Conservation (phyloP, 768 basidiomycete genomes). For the Psilocybe subaeruginosa region DNA sequence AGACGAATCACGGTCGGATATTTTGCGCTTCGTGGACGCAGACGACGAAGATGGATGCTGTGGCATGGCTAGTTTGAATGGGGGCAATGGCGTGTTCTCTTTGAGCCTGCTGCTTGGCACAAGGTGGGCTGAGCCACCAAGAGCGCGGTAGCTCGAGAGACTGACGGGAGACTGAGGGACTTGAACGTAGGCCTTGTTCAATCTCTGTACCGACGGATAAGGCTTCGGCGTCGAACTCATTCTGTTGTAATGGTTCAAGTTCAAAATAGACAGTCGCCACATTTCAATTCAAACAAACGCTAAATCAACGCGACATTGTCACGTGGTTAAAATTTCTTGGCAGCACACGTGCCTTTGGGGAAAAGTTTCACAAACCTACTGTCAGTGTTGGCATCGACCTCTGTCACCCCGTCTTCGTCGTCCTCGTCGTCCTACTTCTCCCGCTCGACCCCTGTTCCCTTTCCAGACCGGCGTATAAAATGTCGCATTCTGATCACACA, state of each 20-base stretch:
- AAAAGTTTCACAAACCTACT: constrained; percentile 34
- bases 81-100: constrained; percentile 47
- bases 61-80: constrained; percentile 22
- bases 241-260: constrained; percentile 24
- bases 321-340: constrained; percentile 28
- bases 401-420: neutral
- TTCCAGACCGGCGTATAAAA: constrained; percentile 13
- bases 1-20: constrained; percentile 36
- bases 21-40: constrained; percentile 52
- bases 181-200: constrained; percentile 59
- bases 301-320: constrained; percentile 31
- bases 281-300: constrained; percentile 23
- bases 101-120: constrained; percentile 37
- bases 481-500: constrained; percentile 31
- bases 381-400: constrained; percentile 8
- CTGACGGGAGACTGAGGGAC: constrained; percentile 54
- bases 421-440: constrained; percentile 9
- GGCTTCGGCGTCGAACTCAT: constrained; percentile 31
- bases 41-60: constrained; percentile 23
- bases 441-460: constrained; percentile 8
- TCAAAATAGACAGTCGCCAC: constrained; percentile 18
- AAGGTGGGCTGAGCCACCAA: constrained; percentile 24
- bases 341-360: constrained; percentile 29
- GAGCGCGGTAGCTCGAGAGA: constrained; percentile 25
- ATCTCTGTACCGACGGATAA: constrained; percentile 30